phyloP scores from a whole-genome alignment of 805 yeast genomes.

The Wickerhamomyces chambardii region DNA sequence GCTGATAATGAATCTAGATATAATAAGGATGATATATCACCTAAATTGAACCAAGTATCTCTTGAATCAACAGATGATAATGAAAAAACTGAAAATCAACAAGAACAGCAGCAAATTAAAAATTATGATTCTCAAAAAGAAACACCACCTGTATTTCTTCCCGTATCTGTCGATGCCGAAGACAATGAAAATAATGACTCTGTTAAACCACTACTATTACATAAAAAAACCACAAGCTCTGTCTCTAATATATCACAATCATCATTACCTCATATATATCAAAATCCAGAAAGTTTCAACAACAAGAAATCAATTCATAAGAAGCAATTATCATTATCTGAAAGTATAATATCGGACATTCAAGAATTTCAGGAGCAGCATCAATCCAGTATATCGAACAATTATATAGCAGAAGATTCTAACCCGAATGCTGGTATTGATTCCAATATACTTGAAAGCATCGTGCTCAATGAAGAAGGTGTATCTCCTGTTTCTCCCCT shows the following conservation, averaged over 20 bases:
- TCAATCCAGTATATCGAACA: neutral
- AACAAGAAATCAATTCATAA: constrained; percentile 4
- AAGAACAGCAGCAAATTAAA: too few relatives aligned
- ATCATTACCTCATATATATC: neutral
- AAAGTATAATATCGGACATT: constrained; percentile 18
- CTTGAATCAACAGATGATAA: too few relatives aligned
- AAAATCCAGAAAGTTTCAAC: neutral
- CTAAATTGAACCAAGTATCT: too few relatives aligned
- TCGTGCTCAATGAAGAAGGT: constrained; percentile 2
- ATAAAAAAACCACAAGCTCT: constrained; percentile 11
- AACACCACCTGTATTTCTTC: too few relatives aligned
- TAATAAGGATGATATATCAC: too few relatives aligned
- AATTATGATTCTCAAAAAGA: too few relatives aligned
- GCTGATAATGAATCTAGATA: too few relatives aligned
- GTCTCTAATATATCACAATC: constrained; percentile 3
- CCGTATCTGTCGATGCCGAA: neutral
- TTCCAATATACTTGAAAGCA: too few relatives aligned
- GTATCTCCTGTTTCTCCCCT: constrained; percentile 15
- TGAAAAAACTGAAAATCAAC: too few relatives aligned
- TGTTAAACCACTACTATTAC: constrained; percentile 14
- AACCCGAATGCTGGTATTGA: too few relatives aligned
- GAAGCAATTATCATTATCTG: constrained; percentile 17
- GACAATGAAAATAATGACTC: neutral
- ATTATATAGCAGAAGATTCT: too few relatives aligned
- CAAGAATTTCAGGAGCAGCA: constrained; percentile 13